A percentile compares a stretch with the other conserved stretches of the same genome.
These are phyloP conservation scores for Amaranthus hypochondriacus DNA, from an alignment of 148 eudicot species.

Conservation along the genomic window DNA sequence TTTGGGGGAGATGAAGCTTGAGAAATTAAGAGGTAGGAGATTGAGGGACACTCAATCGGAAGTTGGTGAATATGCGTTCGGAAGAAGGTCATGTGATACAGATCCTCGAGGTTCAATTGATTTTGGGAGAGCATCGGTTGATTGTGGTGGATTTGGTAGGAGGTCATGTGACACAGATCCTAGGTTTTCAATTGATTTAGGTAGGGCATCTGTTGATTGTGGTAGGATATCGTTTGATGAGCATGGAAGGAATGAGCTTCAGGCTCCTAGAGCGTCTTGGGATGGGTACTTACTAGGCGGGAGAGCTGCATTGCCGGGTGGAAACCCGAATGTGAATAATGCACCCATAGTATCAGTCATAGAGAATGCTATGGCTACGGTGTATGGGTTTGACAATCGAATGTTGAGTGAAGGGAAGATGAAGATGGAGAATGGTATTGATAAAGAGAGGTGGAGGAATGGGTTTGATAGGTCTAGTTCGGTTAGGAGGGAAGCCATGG, in stretches of 20 bases:
- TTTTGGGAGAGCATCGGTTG: conserved; percentile 33
- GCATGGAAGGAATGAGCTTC: conserved; percentile 34
- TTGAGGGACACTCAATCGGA: conserved; percentile 49
- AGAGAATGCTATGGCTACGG: conserved; percentile 61
- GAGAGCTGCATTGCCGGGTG: conserved; percentile 43
- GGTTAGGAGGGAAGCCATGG: conserved; percentile 34
- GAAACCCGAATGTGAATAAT: conserved; percentile 1
- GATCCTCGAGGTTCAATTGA: conserved; percentile 24
- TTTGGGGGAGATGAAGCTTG: conserved; percentile 34
- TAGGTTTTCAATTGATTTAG: conserved; percentile 48
- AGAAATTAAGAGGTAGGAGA: conserved; percentile 27
- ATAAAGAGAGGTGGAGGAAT: conserved; percentile 45
- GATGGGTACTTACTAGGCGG: conserved; percentile 67
- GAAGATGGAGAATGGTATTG: conserved; percentile 48
- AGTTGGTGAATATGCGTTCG: conserved; percentile 36
- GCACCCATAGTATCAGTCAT: conserved; percentile 68
- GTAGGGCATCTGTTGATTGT: conserved; percentile 48
- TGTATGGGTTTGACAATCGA: conserved; percentile 42
- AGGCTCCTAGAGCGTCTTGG: conserved; percentile 90
- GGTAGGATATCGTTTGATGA: conserved; percentile 41
- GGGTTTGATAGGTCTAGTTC: conserved; percentile 56
- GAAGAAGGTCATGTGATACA: conserved; percentile 33
- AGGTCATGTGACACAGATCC: conserved; percentile 63
- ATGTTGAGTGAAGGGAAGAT: conserved; percentile 37
- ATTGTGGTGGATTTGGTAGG: conserved; percentile 37